Evolutionary conservation across 805 yeast species (phyloP).

Genomic region (Blastobotrys parvus): DNA sequence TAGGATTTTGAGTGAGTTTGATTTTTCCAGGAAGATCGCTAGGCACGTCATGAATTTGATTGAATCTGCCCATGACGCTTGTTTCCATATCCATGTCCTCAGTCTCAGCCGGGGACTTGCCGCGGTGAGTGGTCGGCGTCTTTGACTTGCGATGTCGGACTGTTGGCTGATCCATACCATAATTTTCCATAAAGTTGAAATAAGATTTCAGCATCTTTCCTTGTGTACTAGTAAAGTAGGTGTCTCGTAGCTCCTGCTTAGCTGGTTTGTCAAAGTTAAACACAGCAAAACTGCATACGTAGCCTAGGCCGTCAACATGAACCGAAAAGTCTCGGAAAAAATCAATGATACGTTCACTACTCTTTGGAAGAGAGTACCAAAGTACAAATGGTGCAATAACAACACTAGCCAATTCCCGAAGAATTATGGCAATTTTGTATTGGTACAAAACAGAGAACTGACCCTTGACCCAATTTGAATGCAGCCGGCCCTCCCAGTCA

Average conservation of each 20-base stretch:
- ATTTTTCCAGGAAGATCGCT: neutral
- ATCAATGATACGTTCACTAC: conserved; percentile 71
- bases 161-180: conserved; percentile 34
- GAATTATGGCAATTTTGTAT: conserved; percentile 57
- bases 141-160: neutral
- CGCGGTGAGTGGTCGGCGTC: neutral
- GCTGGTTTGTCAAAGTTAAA: conserved; percentile 62
- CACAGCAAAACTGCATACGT: conserved; percentile 91
- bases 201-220: conserved; percentile 90
- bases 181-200: conserved; percentile 78
- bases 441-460: conserved; percentile 78
- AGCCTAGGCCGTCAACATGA: conserved; percentile 90
- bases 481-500: conserved; percentile 78
- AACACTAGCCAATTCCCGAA: conserved; percentile 75
- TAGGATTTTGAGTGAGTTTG: neutral
- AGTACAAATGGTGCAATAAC: conserved; percentile 82
- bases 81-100: conserved; percentile 16
- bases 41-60: conserved; percentile 13
- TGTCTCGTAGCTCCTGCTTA: conserved; percentile 17
- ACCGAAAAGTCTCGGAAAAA: conserved; percentile 85
- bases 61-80: conserved; percentile 28
- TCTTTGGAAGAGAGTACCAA: conserved; percentile 71
- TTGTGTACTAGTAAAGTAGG: conserved; percentile 44
- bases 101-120: neutral
- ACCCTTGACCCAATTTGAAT: conserved; percentile 72